A percentile compares a stretch with the other conserved stretches of the same genome.
Evolutionary conservation across 2,329 filamentous ascomycete genomes (phyloP).

Genomic region (Penicillium frequentans): DNA sequence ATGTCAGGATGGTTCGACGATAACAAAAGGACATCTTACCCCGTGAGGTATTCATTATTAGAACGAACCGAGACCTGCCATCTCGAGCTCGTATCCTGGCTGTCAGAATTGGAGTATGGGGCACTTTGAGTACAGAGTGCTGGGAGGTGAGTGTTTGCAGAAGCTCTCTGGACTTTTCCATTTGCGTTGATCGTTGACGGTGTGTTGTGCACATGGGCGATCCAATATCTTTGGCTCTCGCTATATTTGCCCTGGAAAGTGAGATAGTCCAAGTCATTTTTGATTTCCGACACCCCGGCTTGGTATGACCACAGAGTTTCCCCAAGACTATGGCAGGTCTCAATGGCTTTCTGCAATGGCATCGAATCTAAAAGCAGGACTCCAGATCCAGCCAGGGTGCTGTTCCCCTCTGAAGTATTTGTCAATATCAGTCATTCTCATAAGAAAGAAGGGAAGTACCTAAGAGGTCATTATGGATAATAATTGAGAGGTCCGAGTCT

Average conservation of each 20-base stretch:
- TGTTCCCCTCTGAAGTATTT: not conserved
- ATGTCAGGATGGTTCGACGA: not conserved
- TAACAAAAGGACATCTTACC: conserved; percentile 2
- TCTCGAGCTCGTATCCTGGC: conserved; percentile 9
- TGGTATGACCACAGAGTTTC: conserved; percentile 14
- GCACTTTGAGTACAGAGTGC: conserved; percentile 21
- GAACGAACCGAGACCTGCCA: conserved; percentile 20
- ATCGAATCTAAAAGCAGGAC: conserved; percentile 17
- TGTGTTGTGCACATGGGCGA: conserved; percentile 2
- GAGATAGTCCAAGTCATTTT: conserved; percentile 16
- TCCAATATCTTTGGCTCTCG: conserved; percentile 13
- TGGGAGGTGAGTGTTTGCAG: conserved; percentile 9
- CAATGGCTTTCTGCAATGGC: conserved; percentile 13
- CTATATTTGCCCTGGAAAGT: conserved; percentile 8
- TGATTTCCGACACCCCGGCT: not conserved
- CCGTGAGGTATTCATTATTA: conserved; percentile 18
- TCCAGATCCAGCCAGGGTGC: conserved; percentile 13
- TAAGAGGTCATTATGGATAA: conserved; percentile 22
- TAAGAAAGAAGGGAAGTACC: not conserved
- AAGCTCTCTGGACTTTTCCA: conserved; percentile 9
- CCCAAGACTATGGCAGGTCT: conserved; percentile 14
- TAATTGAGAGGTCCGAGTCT: conserved; percentile 16
- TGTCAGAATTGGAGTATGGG: conserved; percentile 11
- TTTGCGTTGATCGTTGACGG: conserved; percentile 10
- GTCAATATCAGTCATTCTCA: not conserved